These are phyloP conservation scores for Saccharomyces hybrid DNA, from an alignment of 1,139 yeast species.

Conservation along the genomic window DNA sequence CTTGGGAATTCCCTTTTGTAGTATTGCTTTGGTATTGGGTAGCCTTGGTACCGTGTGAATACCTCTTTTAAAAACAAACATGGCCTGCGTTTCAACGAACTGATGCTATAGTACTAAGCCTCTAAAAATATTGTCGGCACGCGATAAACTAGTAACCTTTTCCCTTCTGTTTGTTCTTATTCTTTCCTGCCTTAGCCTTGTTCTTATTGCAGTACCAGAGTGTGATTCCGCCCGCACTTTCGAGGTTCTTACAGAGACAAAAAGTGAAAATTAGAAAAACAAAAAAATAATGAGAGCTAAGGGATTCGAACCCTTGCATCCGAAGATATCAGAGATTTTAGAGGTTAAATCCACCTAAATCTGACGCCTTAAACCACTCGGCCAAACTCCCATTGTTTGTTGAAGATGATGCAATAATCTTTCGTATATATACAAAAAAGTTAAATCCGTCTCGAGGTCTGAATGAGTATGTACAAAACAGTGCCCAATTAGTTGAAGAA, in stretches of 20 bases:
- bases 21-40: slow-evolving; percentile 36
- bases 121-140: too few species aligned
- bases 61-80: slow-evolving; percentile 17
- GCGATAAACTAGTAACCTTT: too few species aligned
- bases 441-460: too few species aligned
- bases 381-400: slow-evolving; percentile 24
- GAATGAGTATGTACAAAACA: too few species aligned
- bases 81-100: background rate
- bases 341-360: slow-evolving; percentile 9
- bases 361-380: slow-evolving; percentile 32
- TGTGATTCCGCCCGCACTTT: too few species aligned
- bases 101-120: too few species aligned
- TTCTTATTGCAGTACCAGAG: too few species aligned
- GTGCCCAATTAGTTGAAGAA: too few species aligned
- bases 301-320: slow-evolving; percentile 32
- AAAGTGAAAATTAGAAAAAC: slow-evolving; percentile 4
- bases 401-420: background rate
- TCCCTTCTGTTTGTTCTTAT: too few species aligned
- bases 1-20: slow-evolving; percentile 57
- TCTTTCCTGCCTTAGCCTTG: too few species aligned
- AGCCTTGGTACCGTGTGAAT: slow-evolving; percentile 65
- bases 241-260: slow-evolving; percentile 9
- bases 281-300: slow-evolving; percentile 20
- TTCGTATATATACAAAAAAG: too few species aligned
- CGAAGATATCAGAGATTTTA: slow-evolving; percentile 22